Evolutionary conservation across 2,329 filamentous ascomycete genomes (phyloP).

Genomic region (Pestalotiopsis sp.): DNA sequence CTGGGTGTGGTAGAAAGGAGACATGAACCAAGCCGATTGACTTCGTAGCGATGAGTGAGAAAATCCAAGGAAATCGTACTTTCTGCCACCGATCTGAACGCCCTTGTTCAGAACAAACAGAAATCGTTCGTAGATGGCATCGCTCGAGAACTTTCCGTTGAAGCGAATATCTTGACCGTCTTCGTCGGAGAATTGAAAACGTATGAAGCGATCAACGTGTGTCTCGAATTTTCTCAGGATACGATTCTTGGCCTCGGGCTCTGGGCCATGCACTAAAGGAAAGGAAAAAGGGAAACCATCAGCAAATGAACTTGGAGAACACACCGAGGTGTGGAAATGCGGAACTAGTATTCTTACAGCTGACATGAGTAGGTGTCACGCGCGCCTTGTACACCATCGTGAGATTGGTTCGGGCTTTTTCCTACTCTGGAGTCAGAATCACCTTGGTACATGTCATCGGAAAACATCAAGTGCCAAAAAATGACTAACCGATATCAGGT

Average conservation of each 20-base stretch:
- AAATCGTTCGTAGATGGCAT: slow-evolving; percentile 62
- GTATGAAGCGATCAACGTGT: slow-evolving; percentile 65
- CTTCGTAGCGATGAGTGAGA: slow-evolving; percentile 77
- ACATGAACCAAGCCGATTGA: slow-evolving; percentile 69
- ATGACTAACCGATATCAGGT: slow-evolving; percentile 24
- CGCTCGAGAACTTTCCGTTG: slow-evolving; percentile 52
- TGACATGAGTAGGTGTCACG: slow-evolving; percentile 63
- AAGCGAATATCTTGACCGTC: slow-evolving; percentile 66
- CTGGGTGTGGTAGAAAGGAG: slow-evolving; percentile 43
- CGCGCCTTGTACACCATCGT: slow-evolving; percentile 56
- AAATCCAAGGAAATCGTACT: slow-evolving; percentile 73
- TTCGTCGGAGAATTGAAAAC: slow-evolving; percentile 77
- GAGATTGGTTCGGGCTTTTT: slow-evolving; percentile 41
- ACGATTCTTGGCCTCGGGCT: slow-evolving; percentile 69
- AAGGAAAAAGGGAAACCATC: background rate
- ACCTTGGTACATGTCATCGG: background rate
- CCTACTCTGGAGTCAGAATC: slow-evolving; percentile 10
- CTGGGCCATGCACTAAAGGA: slow-evolving; percentile 48
- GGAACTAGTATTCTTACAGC: slow-evolving; percentile 39
- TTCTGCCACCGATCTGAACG: slow-evolving; percentile 65
- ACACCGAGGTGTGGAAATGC: background rate
- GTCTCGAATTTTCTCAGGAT: slow-evolving; percentile 68
- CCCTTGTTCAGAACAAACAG: slow-evolving; percentile 58
- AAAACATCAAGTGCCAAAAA: background rate
- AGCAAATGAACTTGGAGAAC: background rate